Evolutionary conservation across 108 stramenopile species (phyloP), one percentile per base, ranked within the genome.

Genomic region (Skeletonema potamos): DNA sequence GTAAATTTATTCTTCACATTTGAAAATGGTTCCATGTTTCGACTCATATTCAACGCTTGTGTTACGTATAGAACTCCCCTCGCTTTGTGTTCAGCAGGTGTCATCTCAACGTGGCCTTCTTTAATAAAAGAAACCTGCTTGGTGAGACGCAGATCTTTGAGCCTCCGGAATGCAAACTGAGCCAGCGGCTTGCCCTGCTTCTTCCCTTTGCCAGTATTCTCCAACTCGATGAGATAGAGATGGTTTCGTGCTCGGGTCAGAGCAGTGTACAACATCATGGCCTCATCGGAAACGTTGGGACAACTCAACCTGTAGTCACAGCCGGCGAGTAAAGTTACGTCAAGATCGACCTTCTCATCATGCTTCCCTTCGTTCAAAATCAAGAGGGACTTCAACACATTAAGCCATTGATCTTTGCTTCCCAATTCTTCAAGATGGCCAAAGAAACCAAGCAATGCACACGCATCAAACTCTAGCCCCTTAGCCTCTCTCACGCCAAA

Each of bases 261-360:
- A 4, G 51, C 66, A 15, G 66, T 67, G 54, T 67, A 67, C 28
- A 67, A 22, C 66, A 67, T 67, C 66, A 67, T 67, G n/a, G 66
- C 66, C 66, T 67, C 39, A 27, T 57, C 27, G 3, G 63, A 64
- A 27, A 64, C 63, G 13, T 64, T 54, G 24, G 63, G 63, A 64
- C 17, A 17, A n/a, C 63, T 64, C 48, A 64, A 18, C 22, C 63
- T 46, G 63, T 64, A 64, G 22, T 64, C 63, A 18, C 63, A 64
- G 46, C 54, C 48, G 1, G 13, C 17, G 22, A 64, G 63, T 46
- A 46, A 18, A 6, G 54, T 2, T 17, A 44, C 63, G n/a, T n/a
- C n/a, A n/a, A n/a, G n/a, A 51, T 46, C 48, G 24, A 64, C 17
- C 15, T 39, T 37, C 24, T 64, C 63, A 3, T 28, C 58, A 46